Evolutionary conservation across 2,329 filamentous ascomycete species (phyloP), one percentile per base, ranked within the genome.

Genomic region (Fusarium newnesense): DNA sequence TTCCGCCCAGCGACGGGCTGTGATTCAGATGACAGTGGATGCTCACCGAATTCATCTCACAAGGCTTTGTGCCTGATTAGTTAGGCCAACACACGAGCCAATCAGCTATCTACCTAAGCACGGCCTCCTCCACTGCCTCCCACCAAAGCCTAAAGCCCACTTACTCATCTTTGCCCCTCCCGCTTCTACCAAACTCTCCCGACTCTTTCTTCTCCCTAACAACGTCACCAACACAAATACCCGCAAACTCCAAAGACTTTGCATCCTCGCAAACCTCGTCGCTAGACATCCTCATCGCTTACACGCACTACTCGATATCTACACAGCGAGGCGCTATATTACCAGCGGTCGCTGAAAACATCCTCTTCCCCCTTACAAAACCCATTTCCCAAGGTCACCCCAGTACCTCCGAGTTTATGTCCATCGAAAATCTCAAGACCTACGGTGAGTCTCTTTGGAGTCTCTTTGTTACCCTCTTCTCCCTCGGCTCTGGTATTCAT

Each of bases 361-460:
- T 76, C 69, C 74, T 75, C 77, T 79, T 76, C 70, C 76, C 64
- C 79, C 76, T 78, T 70, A 82, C 76, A 84, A 82, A 85, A 86
- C 84, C 85, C 84, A 82, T 88, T 85, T 88, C 86, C 87, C 85
- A 83, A 83, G 79, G 84, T 83, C 79, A 85, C 86, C 88, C 87
- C 85, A 80, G 82, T 81, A 89, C 91, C 91, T 90, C 88, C 91
- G 92, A 93, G 92, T 95, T 94, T 95, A 96, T 96, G 94, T 96
- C 94, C 91, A 96, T 96, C 93, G 93, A 96, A 95, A 97, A 97
- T 91, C 93, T 97, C 87, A 96, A 96, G 91, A 92, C 92, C 89
- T 94, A 94, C 92, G 94, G 94, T 96, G 87, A 83, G 93, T 88
- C 63, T 43, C 21, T 28, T 50, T 44, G 30, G 87, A 83, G 93